Percentiles rank a stretch among this genome's conserved stretches.
Conservation (phyloP, 202 grass and related monocot genomes). For the Schoenoplectus tabernaemontani region DNA sequence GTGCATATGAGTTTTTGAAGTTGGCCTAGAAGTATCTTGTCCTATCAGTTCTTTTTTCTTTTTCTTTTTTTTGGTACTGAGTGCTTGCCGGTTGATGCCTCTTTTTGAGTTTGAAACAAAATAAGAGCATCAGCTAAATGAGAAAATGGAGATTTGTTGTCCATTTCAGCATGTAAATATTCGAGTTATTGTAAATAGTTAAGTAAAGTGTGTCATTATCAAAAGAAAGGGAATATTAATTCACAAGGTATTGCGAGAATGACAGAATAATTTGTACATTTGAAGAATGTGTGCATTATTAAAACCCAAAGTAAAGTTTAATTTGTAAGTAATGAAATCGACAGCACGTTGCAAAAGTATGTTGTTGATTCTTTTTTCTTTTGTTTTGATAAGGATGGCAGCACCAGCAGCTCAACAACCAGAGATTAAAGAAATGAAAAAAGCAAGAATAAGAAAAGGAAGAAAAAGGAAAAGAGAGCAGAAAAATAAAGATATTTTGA, state of each 20-base stretch:
- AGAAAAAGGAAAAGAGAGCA: neutral
- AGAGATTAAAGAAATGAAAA: neutral
- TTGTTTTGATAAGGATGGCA: neutral
- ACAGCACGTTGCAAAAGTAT: neutral
- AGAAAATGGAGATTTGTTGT: neutral
- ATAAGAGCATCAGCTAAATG: neutral
- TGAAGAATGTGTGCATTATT: no score
- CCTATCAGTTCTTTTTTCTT: neutral
- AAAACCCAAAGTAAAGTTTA: neutral
- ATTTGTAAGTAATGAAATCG: neutral
- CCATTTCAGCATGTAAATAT: neutral
- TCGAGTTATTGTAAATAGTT: neutral
- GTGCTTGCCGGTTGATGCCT: neutral
- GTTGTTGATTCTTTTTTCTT: no score
- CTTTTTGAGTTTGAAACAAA: neutral
- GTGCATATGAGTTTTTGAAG: slow-evolving; percentile 30
- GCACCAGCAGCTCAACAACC: neutral
- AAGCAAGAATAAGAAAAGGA: neutral
- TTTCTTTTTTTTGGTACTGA: neutral
- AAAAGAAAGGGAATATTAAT: no score
- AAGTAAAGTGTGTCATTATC: neutral
- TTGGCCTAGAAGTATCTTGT: neutral
- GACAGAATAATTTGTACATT: no score
- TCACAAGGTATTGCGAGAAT: no score
- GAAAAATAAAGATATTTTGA: no score